phyloP scores from a whole-genome alignment of 805 yeast species.

The Cyberlindnera euphorbiiphila region DNA sequence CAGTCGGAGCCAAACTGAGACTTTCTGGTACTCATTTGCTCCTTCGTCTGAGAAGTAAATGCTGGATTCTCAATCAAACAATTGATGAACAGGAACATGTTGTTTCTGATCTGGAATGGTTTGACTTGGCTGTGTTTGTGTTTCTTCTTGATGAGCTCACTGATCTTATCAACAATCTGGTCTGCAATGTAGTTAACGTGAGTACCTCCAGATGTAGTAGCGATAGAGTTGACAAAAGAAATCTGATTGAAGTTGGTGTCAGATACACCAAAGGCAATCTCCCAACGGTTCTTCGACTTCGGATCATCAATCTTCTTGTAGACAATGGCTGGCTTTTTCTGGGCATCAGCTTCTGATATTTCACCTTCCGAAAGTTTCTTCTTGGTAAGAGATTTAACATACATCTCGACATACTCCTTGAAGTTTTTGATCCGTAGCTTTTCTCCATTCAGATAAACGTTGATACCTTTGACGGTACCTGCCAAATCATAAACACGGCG shows the following conservation, averaged over 20 bases:
- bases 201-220: slow-evolving; percentile 96
- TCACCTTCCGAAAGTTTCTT: slow-evolving; percentile 30
- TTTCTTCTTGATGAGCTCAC: slow-evolving; percentile 69
- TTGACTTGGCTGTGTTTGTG: slow-evolving; percentile 64
- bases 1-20: slow-evolving; percentile 86
- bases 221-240: slow-evolving; percentile 95
- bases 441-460: slow-evolving; percentile 73
- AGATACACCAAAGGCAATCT: slow-evolving; percentile 89
- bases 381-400: slow-evolving; percentile 68
- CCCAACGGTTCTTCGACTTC: slow-evolving; percentile 64
- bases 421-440: slow-evolving; percentile 67
- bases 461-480: slow-evolving; percentile 85
- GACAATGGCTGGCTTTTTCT: slow-evolving; percentile 56
- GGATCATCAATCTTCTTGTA: slow-evolving; percentile 71
- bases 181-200: slow-evolving; percentile 86
- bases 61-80: slow-evolving; percentile 96
- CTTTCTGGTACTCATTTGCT: slow-evolving; percentile 85
- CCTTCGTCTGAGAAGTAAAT: slow-evolving; percentile 96
- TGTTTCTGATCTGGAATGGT: slow-evolving; percentile 84
- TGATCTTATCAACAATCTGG: slow-evolving; percentile 72
- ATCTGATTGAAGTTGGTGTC: slow-evolving; percentile 90
- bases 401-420: slow-evolving; percentile 85
- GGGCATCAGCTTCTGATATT: slow-evolving; percentile 32
- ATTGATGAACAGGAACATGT: slow-evolving; percentile 87
- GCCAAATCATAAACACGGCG: slow-evolving; percentile 95